Base-by-base conservation (phyloP, 1,284 basidiomycete species). In the Rhodotorula sp. region DNA sequence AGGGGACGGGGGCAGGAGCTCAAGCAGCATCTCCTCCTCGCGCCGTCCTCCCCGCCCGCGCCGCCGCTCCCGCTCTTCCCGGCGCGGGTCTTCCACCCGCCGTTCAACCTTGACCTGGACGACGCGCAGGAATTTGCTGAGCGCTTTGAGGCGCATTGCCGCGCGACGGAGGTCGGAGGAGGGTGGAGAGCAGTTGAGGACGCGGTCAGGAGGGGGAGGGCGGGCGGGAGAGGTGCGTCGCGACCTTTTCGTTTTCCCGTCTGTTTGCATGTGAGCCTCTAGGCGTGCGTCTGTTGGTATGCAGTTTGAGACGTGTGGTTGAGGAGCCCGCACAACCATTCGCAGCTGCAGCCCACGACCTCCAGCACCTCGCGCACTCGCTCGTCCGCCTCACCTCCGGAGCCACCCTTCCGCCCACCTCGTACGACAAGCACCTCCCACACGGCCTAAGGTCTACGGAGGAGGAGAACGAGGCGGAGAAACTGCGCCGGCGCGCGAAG, bases 31-130 rank as follows among this genome's bases (percentile, higher is more conserved):
- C 41, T 51, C 48, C 34, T 50, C 32, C 10, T 61, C 48, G 7
- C 21, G 64, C 8, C 13, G 48, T 29, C 58, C 48, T 21, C 48
- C 25, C 8, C 54, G 44, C 17, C 37, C 53, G 1, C 66, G 36
- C 22, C 61, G 32, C 6, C 56, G 7, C n/a, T 37, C 5, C 54
- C 69, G 15, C 34, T 85, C 0, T 92, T 94, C 79, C 92, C 90
- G 78, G 87, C 90, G 0, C 87, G 87, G 37, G 89, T 93, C 0
- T 92, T 88, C 78, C 91, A 94, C 79, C 92, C 91, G 3, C 89
- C 87, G 1, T 94, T 91, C 82, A 92, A 93, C 79, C 79, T 94
- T 53, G 91, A 94, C 73, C 80, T 84, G 0, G 88, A 90, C 12
- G 77, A 78, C 4, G 71, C 71, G 4, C 50, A 55, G 12, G 72